Conservation (phyloP, 2,329 filamentous ascomycete species). For the Ophiostoma sp. region DNA sequence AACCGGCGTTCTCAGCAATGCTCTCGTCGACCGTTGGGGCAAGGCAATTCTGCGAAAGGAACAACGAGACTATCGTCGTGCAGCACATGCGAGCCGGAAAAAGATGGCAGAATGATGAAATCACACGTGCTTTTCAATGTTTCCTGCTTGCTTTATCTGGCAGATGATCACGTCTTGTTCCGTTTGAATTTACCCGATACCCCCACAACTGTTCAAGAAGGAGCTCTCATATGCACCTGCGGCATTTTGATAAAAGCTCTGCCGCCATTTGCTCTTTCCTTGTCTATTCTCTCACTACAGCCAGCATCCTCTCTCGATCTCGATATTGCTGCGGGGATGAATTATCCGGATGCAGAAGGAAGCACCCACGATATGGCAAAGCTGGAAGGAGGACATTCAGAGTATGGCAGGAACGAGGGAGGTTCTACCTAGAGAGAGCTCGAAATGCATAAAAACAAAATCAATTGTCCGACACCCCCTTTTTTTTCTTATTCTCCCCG, state of each 20-base stretch:
- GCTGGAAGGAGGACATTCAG: not conserved
- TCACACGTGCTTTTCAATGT: not conserved
- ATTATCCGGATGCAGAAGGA: constrained; percentile 11
- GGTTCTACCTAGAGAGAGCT: no score
- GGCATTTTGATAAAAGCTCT: not conserved
- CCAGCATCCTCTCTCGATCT: not conserved
- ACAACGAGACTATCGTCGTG: not conserved
- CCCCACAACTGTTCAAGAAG: not conserved
- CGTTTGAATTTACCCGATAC: not conserved
- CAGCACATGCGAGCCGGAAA: not conserved
- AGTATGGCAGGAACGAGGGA: not conserved
- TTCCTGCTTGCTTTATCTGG: not conserved
- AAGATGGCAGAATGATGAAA: not conserved
- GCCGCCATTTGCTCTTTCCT: not conserved
- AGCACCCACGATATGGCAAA: not conserved
- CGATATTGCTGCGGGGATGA: not conserved
- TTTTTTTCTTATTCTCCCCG: not conserved
- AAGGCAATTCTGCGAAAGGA: not conserved
- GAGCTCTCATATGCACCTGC: not conserved
- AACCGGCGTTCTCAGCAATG: not conserved
- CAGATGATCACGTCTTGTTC: not conserved
- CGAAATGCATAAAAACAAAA: not conserved
- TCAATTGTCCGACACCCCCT: not conserved
- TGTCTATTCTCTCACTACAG: not conserved
- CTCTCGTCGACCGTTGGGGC: not conserved